Conservation (phyloP, 192 early-diverging fungal genomes). For the Jimgerdemannia lactiflua region DNA sequence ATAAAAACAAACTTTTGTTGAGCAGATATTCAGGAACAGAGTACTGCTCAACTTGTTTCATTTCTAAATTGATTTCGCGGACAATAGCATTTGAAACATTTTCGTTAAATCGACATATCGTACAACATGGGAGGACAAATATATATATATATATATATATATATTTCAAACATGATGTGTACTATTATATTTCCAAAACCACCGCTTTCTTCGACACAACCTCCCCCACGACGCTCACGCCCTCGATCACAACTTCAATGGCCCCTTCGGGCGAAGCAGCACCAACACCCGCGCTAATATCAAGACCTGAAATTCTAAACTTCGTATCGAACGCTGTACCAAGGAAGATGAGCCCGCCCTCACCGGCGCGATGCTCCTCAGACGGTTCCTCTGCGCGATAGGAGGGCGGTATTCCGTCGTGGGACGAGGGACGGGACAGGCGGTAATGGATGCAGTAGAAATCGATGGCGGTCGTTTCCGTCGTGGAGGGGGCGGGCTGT, state of each 20-base stretch:
- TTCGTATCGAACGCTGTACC: neutral
- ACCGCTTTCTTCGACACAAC: neutral
- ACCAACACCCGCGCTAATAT: neutral
- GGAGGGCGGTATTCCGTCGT: neutral
- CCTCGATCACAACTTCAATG: neutral
- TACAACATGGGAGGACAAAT: too few relatives aligned
- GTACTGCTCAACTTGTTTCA: too few relatives aligned
- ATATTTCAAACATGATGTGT: too few relatives aligned
- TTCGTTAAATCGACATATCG: too few relatives aligned
- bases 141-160: too few relatives aligned
- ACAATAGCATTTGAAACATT: too few relatives aligned
- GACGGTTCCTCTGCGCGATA: neutral
- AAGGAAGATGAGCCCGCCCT: neutral
- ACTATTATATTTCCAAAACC: neutral
- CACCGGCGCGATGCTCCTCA: neutral
- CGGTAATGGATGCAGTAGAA: neutral
- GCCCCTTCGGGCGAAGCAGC: neutral
- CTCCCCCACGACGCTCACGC: neutral
- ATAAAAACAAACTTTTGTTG: too few relatives aligned
- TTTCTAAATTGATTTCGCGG: too few relatives aligned
- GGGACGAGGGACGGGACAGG: neutral
- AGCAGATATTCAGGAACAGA: too few relatives aligned
- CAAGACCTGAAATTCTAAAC: neutral
- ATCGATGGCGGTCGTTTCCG: neutral
- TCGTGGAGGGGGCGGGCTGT: neutral